These are phyloP conservation scores for Xerocomus amazonicus DNA, from an alignment of 1,284 basidiomycete genomes.

Conservation along the genomic window DNA sequence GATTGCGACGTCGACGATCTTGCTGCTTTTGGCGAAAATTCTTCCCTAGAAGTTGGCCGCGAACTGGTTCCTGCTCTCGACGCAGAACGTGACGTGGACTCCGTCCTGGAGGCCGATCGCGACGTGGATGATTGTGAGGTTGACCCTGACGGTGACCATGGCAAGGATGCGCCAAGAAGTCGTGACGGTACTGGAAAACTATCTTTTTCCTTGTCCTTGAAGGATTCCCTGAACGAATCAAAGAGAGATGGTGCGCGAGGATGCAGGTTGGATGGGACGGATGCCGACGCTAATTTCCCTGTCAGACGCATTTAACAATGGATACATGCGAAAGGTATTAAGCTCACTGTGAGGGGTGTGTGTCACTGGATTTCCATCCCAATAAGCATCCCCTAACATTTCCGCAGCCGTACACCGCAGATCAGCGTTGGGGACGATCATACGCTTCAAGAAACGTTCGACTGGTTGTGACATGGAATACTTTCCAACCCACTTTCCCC, in stretches of 20 bases:
- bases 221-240: slow-evolving; percentile 18
- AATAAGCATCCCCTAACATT: slow-evolving; percentile 67
- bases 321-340: background rate
- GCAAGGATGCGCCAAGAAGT: slow-evolving; percentile 30
- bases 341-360: slow-evolving; percentile 28
- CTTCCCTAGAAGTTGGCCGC: slow-evolving; percentile 20
- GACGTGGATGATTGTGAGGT: slow-evolving; percentile 13
- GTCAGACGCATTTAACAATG: background rate
- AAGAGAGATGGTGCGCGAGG: slow-evolving; percentile 17
- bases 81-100: slow-evolving; percentile 12
- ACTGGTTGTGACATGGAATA: slow-evolving; percentile 68
- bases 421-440: slow-evolving; percentile 76
- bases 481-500: slow-evolving; percentile 80
- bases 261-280: slow-evolving; percentile 5
- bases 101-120: slow-evolving; percentile 15
- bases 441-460: slow-evolving; percentile 66
- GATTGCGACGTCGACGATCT: slow-evolving; percentile 1
- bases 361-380: slow-evolving; percentile 35
- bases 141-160: slow-evolving; percentile 28
- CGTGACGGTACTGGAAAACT: slow-evolving; percentile 22
- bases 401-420: slow-evolving; percentile 63
- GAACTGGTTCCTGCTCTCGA: slow-evolving; percentile 18
- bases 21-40: slow-evolving; percentile 1
- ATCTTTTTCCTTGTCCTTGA: slow-evolving; percentile 27
- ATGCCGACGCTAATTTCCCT: slow-evolving; percentile 28